Evolutionary conservation across 352 stramenopile genomes (phyloP).

Genomic region (Globisporangium splendens): DNA sequence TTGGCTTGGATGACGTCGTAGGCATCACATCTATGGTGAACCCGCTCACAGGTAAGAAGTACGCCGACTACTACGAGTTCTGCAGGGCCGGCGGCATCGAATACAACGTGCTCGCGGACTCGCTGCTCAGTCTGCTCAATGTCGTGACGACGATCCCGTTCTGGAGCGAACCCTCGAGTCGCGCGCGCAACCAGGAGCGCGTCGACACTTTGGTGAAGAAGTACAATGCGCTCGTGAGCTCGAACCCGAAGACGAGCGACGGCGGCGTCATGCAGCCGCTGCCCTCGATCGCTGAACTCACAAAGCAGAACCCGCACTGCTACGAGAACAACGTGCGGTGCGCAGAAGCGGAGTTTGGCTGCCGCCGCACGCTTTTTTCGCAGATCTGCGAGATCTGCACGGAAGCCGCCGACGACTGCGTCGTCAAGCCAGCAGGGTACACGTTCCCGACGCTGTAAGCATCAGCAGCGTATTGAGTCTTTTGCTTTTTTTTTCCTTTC

Average conservation of each 20-base stretch:
- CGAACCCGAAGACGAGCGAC: slow-evolving; percentile 28
- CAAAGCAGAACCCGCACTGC: slow-evolving; percentile 44
- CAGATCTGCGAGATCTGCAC: slow-evolving; percentile 63
- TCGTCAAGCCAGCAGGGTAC: slow-evolving; percentile 18
- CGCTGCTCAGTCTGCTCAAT: slow-evolving; percentile 19
- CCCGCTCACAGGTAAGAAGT: slow-evolving; percentile 28
- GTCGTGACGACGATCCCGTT: slow-evolving; percentile 49
- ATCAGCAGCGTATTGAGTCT: too few species aligned
- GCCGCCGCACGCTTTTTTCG: slow-evolving; percentile 44
- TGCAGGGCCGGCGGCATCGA: slow-evolving; percentile 50
- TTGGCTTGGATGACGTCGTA: slow-evolving; percentile 62
- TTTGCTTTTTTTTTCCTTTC: too few species aligned
- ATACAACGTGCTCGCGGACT: slow-evolving; percentile 32
- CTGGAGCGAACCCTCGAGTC: slow-evolving; percentile 51
- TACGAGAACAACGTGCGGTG: slow-evolving; percentile 57
- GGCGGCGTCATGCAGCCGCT: slow-evolving; percentile 43
- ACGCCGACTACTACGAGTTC: slow-evolving; percentile 55
- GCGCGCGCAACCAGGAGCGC: slow-evolving; percentile 40
- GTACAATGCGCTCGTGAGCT: slow-evolving; percentile 35
- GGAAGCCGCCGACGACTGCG: slow-evolving; percentile 23
- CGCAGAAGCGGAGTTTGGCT: slow-evolving; percentile 40
- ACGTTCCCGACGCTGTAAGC: slow-evolving; percentile 9
- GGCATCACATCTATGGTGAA: slow-evolving; percentile 65
- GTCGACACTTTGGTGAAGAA: slow-evolving; percentile 35
- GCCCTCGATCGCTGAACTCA: slow-evolving; percentile 35